A percentile compares a stretch with the other conserved stretches of the same genome.
These are phyloP conservation scores for Vicia villosa DNA, from an alignment of 306 rosid species.

Conservation along the genomic window DNA sequence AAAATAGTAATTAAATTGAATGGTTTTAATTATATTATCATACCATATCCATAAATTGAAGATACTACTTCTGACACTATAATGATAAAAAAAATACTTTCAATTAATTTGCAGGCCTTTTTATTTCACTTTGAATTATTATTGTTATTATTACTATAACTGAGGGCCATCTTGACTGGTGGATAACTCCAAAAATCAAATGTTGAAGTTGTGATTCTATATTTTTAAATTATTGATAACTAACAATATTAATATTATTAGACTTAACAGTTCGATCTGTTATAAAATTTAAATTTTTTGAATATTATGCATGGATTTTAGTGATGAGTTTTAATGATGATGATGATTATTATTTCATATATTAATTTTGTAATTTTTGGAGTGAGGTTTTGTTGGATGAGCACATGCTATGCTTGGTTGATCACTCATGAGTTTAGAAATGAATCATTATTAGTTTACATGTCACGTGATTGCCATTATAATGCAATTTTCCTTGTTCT, in stretches of 20 bases:
- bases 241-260: too few relatives aligned
- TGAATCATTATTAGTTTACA: conserved; percentile 39
- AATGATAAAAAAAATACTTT: background rate
- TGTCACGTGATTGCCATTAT: conserved; percentile 39
- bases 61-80: background rate
- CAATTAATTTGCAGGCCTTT: background rate
- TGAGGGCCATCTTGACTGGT: conserved; percentile 7
- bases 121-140: background rate
- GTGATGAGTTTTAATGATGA: too few relatives aligned
- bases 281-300: too few relatives aligned
- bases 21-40: background rate
- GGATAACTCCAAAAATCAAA: background rate
- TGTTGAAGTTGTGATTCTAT: conserved; percentile 22
- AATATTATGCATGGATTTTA: background rate
- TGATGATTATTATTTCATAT: background rate
- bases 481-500: conserved; percentile 15
- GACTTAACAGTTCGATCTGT: too few relatives aligned
- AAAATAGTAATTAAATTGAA: background rate
- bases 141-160: background rate
- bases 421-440: conserved; percentile 17
- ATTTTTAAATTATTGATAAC: conserved; percentile 24
- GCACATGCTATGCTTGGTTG: conserved; percentile 40
- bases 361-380: background rate
- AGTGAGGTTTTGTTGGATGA: conserved; percentile 16
- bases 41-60: conserved; percentile 1